Conservation (phyloP, 805 yeast genomes). For the Yamadazyma sp. region DNA sequence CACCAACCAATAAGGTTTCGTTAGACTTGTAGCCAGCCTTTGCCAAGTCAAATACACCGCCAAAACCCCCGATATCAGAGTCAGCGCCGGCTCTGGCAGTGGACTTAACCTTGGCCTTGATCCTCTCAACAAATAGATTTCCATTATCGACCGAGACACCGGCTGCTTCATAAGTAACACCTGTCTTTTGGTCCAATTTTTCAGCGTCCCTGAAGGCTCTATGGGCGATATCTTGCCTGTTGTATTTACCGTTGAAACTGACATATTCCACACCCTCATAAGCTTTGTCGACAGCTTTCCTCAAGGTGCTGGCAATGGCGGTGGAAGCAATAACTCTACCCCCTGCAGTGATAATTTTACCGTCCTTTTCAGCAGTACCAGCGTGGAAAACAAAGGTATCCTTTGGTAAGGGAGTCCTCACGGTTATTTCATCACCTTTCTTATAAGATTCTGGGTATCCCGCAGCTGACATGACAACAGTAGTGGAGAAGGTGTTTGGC, state of each 20-base stretch:
- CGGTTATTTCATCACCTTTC: constrained; percentile 82
- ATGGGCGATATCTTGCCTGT: constrained; percentile 93
- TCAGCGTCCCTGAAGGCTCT: constrained; percentile 75
- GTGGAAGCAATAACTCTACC: constrained; percentile 97
- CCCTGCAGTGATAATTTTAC: constrained; percentile 78
- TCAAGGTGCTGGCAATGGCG: constrained; percentile 73
- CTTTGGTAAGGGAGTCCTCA: constrained; percentile 47
- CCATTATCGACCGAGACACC: constrained; percentile 99
- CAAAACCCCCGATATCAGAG: constrained; percentile 98
- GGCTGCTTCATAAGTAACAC: constrained; percentile 87
- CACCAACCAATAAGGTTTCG: constrained; percentile 86
- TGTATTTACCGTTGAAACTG: constrained; percentile 70
- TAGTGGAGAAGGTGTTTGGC: constrained; percentile 67
- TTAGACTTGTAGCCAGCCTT: constrained; percentile 83
- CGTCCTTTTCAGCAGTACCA: constrained; percentile 68
- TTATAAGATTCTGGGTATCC: constrained; percentile 90
- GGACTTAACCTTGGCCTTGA: constrained; percentile 86
- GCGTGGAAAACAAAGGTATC: constrained; percentile 89
- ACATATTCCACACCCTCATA: constrained; percentile 82
- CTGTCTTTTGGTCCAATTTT: constrained; percentile 18
- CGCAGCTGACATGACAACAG: constrained; percentile 95
- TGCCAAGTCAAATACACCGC: constrained; percentile 90
- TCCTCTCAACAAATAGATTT: constrained; percentile 82
- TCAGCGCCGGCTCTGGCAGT: constrained; percentile 96
- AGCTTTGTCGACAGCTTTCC: constrained; percentile 81